Evolutionary conservation across 768 basidiomycete species (phyloP).

Genomic region (Pleurotus platypus): DNA sequence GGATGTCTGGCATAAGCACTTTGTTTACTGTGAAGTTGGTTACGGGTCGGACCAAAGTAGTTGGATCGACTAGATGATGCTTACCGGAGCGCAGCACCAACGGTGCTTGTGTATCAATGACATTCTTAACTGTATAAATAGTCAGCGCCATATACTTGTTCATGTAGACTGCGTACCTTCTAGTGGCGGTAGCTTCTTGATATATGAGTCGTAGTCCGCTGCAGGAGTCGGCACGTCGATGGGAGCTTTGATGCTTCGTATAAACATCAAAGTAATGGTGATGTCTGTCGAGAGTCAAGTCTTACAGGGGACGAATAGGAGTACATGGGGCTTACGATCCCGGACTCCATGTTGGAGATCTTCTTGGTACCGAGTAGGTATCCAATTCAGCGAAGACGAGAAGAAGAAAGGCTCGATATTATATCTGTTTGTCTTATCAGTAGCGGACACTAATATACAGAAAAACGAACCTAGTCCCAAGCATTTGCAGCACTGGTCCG

Average conservation of each 20-base stretch:
- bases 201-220: not conserved
- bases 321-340: constrained; percentile 29
- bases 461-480: constrained; percentile 39
- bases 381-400: constrained; percentile 58
- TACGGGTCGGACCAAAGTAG: too few relatives aligned
- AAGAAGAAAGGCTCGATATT: constrained; percentile 64
- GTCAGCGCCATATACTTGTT: too few relatives aligned
- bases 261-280: constrained; percentile 37
- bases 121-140: constrained; percentile 11
- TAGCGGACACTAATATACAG: not conserved
- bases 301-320: too few relatives aligned
- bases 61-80: not conserved
- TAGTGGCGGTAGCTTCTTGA: not conserved
- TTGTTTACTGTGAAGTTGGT: constrained; percentile 19
- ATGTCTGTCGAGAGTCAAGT: constrained; percentile 25
- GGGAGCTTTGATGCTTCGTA: not conserved
- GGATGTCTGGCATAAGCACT: constrained; percentile 39
- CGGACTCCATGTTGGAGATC: constrained; percentile 25
- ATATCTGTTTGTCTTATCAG: constrained; percentile 25
- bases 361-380: constrained; percentile 56
- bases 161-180: not conserved
- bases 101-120: constrained; percentile 39
- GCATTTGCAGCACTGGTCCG: constrained; percentile 49
- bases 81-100: constrained; percentile 29
- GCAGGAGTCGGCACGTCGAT: not conserved